Evolutionary conservation across 768 basidiomycete genomes (phyloP).

Genomic region (Auricularia cornea): DNA sequence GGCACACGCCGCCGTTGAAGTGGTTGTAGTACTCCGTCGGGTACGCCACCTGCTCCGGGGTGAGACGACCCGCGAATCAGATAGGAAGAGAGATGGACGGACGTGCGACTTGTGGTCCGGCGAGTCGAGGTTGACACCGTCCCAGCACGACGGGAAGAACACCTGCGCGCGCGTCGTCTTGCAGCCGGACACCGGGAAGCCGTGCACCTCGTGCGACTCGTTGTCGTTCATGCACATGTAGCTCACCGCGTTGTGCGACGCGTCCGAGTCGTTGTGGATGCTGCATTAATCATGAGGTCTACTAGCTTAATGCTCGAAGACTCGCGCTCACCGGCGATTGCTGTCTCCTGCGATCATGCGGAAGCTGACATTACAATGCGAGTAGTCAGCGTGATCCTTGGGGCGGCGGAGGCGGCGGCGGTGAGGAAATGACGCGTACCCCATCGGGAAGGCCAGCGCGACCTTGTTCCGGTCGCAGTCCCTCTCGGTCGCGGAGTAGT

Average conservation of each 20-base stretch:
- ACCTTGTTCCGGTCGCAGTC: not conserved
- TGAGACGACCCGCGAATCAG: not conserved
- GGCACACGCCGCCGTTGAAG: not conserved
- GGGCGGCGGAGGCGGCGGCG: no score
- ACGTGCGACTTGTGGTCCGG: conserved; percentile 15
- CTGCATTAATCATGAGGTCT: not conserved
- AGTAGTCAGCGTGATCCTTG: no score
- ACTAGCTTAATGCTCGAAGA: not conserved
- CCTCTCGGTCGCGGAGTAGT: not conserved
- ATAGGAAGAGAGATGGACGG: not conserved
- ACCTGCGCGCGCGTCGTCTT: conserved; percentile 3
- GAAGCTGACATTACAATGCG: not conserved
- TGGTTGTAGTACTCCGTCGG: not conserved
- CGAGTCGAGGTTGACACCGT: conserved; percentile 18
- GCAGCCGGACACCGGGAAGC: not conserved
- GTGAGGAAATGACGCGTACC: not conserved
- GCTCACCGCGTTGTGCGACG: not conserved
- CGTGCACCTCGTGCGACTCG: not conserved
- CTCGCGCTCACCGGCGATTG: not conserved
- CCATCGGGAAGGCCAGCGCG: not conserved
- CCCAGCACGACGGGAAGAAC: conserved; percentile 14
- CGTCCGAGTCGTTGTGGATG: not conserved
- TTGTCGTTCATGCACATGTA: conserved; percentile 1
- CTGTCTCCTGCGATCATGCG: not conserved
- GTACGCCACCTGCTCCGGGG: conserved; percentile 10